Percentiles rank a stretch among this genome's conserved stretches.
Evolutionary conservation across 768 basidiomycete genomes (phyloP).

Genomic region (Crepidotus variabilis): DNA sequence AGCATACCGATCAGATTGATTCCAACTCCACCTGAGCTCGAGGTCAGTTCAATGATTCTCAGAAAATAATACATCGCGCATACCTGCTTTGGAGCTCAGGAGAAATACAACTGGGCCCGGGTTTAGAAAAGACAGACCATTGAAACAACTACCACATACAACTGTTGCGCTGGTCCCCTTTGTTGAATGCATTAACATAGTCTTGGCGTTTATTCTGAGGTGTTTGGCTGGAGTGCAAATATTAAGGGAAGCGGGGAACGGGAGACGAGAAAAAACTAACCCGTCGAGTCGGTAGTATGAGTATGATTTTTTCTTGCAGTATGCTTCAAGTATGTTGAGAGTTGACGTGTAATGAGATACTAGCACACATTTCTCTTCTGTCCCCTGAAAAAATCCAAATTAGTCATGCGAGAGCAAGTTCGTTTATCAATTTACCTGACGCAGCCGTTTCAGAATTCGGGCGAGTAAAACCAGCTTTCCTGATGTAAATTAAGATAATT

Average conservation of each 20-base stretch:
- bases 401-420: not conserved
- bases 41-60: not conserved
- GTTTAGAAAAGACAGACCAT: not conserved
- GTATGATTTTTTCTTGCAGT: constrained; percentile 74
- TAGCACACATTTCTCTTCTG: constrained; percentile 91
- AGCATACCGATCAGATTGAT: constrained; percentile 79
- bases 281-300: constrained; percentile 87
- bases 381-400: constrained; percentile 39
- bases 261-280: constrained; percentile 30
- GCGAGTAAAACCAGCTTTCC: constrained; percentile 73
- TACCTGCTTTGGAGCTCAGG: constrained; percentile 84
- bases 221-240: constrained; percentile 50
- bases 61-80: constrained; percentile 4
- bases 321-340: constrained; percentile 85
- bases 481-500: constrained; percentile 27
- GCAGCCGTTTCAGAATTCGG: constrained; percentile 56
- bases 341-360: constrained; percentile 98
- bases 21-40: constrained; percentile 73
- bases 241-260: not conserved
- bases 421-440: constrained; percentile 40
- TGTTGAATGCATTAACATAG: constrained; percentile 88
- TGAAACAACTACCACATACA: constrained; percentile 47
- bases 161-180: constrained; percentile 60
- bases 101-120: constrained; percentile 72
- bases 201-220: constrained; percentile 76